Evolutionary conservation across 108 stramenopile genomes (phyloP), one percentile per base, ranked within the genome.

Genomic region (Schizochytrium sp.): DNA sequence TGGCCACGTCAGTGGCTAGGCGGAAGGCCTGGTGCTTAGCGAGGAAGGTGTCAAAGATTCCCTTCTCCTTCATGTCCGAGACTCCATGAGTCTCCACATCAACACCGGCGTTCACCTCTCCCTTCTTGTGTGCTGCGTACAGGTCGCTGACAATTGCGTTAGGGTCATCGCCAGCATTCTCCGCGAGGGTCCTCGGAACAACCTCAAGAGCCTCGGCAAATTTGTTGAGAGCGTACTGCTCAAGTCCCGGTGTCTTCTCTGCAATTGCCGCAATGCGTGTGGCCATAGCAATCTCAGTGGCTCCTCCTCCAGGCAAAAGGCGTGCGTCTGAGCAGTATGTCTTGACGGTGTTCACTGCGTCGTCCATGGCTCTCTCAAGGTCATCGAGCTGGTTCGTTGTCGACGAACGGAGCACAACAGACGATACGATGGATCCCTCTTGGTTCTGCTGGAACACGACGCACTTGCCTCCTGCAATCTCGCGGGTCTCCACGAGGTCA

Each of bases 181-280:
- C 98, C 4, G 98, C 97, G 73, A 99, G 92, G 55, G 96, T 97
- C 47, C 97, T 93, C 3, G 98, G 97, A 3, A 99, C 96, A 58
- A 98, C 95, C 91, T 98, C 97, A 83, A 99, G 91, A 4, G 98
- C 97, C 92, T 98, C 97, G 49, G 97, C 97, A 93, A 98, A 99
- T 73, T 98, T 96, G 28, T 95, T 92, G 90, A 99, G 96, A 61
- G 98, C 97, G 91, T 99, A 99, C 91, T 99, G 99, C 89, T 99
- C 98, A 90, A 99, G 94, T 19, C 99, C 99, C 17, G 97, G 95
- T 91, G 93, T 94, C 41, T 94, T 93, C 73, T 98, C 96, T 8
- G 97, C 98, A 91, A 95, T 95, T 83, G 93, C 93, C 49, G 89
- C 72, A 59, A 99, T 90, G 64, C 93, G 94, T 28, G 94, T 93